Conservation (phyloP, 306 rosid genomes). For the Pterocarpus santalinus region DNA sequence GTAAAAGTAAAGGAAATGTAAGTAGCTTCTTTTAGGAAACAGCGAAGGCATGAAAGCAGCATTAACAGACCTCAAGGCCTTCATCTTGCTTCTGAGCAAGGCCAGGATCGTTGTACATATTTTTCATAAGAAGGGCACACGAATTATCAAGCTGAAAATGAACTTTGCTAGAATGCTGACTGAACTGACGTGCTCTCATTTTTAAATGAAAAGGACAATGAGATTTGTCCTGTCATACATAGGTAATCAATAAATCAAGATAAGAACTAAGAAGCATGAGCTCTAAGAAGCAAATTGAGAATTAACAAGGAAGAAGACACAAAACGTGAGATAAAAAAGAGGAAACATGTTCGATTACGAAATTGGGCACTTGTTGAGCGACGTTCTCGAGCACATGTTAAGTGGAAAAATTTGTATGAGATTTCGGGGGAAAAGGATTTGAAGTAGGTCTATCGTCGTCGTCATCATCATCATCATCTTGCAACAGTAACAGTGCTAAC, state of each 20-base stretch:
- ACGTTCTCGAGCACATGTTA: conserved; percentile 58
- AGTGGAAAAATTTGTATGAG: conserved; percentile 50
- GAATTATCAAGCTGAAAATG: conserved; percentile 89
- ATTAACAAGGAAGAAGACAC: neutral
- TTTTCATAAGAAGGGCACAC: conserved; percentile 80
- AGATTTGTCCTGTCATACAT: conserved; percentile 81
- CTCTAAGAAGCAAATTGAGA: neutral
- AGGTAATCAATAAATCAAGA: too few species aligned
- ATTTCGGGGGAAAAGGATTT: conserved; percentile 90
- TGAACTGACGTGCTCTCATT: conserved; percentile 92
- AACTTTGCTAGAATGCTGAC: conserved; percentile 94
- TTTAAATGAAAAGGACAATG: conserved; percentile 97
- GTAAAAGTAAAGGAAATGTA: neutral
- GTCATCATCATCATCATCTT: conserved; percentile 31
- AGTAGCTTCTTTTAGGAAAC: conserved; percentile 68
- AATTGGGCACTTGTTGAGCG: conserved; percentile 81
- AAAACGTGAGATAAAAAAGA: neutral
- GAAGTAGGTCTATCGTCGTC: conserved; percentile 66
- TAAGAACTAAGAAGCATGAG: neutral
- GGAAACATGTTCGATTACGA: conserved; percentile 87
- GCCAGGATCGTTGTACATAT: conserved; percentile 96
- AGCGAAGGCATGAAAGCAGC: conserved; percentile 61
- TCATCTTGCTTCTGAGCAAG: conserved; percentile 96
- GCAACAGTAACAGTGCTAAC: conserved; percentile 32
- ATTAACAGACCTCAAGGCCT: conserved; percentile 99